These are phyloP conservation scores for Trametes gibbosa DNA, from an alignment of 768 basidiomycete genomes.

Conservation along the genomic window DNA sequence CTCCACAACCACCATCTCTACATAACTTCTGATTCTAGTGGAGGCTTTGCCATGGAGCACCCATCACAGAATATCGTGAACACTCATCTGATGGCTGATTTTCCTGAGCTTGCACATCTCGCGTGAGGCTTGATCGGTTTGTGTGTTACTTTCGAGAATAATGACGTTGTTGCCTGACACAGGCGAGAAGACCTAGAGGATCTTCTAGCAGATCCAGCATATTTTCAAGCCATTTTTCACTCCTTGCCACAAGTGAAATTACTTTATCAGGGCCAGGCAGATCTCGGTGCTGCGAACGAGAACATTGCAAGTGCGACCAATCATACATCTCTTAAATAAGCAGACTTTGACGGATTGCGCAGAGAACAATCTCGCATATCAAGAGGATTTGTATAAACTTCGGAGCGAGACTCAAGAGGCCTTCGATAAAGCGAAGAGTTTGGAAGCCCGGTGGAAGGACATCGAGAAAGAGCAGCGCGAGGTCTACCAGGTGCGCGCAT, in stretches of 20 bases:
- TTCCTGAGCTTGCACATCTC: conserved; percentile 69
- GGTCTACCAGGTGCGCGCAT: conserved; percentile 69
- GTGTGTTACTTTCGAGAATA: neutral
- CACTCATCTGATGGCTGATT: conserved; percentile 45
- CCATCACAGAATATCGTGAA: conserved; percentile 1
- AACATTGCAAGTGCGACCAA: conserved; percentile 72
- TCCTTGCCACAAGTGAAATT: conserved; percentile 70
- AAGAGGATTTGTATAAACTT: conserved; percentile 72
- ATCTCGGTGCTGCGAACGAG: conserved; percentile 82
- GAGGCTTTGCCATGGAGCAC: neutral
- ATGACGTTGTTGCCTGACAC: neutral
- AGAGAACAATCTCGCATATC: conserved; percentile 77
- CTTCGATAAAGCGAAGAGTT: conserved; percentile 79
- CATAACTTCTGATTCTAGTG: neutral
- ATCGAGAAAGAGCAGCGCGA: conserved; percentile 86
- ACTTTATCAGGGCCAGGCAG: conserved; percentile 72
- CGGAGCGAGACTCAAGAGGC: conserved; percentile 82
- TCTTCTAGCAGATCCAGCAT: conserved; percentile 71
- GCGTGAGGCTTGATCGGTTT: conserved; percentile 49
- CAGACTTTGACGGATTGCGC: neutral
- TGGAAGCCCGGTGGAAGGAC: conserved; percentile 84
- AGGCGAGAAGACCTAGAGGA: conserved; percentile 93
- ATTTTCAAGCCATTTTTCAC: conserved; percentile 88
- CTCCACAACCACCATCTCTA: neutral
- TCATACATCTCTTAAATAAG: neutral